These are phyloP conservation scores for Ceratobasidium sp. DNA, from an alignment of 1,284 basidiomycete species.

Conservation along the genomic window DNA sequence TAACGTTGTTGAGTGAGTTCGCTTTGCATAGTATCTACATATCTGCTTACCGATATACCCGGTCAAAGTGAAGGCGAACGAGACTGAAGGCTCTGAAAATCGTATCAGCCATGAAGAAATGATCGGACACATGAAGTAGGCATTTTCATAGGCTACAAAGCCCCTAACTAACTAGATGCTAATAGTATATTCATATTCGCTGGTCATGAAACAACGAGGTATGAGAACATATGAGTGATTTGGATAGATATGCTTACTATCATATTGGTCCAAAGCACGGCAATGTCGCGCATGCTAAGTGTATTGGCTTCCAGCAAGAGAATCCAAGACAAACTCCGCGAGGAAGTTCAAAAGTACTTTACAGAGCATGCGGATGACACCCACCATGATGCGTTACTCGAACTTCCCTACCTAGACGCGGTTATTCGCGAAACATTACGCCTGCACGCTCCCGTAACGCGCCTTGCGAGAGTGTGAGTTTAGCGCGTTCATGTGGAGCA, in stretches of 20 bases:
- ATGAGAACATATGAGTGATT: not conserved
- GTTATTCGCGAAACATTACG: conserved; percentile 58
- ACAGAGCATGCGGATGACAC: conserved; percentile 44
- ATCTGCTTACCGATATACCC: not conserved
- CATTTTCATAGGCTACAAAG: too few species aligned
- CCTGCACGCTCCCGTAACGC: conserved; percentile 67
- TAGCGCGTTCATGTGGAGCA: not conserved
- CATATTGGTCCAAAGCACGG: conserved; percentile 46
- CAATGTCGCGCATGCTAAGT: conserved; percentile 53
- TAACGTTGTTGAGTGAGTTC: conserved; percentile 58
- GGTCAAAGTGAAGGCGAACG: conserved; percentile 54
- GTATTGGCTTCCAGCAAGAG: conserved; percentile 51
- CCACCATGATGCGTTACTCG: conserved; percentile 52
- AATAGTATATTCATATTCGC: conserved; percentile 53
- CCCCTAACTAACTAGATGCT: not conserved
- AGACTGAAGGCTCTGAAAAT: conserved; percentile 49
- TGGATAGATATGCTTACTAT: conserved; percentile 49
- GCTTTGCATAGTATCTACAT: not conserved
- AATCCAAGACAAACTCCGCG: conserved; percentile 50
- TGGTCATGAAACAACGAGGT: conserved; percentile 51
- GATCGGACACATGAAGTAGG: conserved; percentile 59
- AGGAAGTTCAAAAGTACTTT: conserved; percentile 49
- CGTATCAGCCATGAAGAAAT: conserved; percentile 54
- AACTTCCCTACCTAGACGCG: conserved; percentile 56
- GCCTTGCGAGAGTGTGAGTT: conserved; percentile 62